phyloP scores from a whole-genome alignment of 257 asterid genomes.

The Schizonepeta tenuifolia region DNA sequence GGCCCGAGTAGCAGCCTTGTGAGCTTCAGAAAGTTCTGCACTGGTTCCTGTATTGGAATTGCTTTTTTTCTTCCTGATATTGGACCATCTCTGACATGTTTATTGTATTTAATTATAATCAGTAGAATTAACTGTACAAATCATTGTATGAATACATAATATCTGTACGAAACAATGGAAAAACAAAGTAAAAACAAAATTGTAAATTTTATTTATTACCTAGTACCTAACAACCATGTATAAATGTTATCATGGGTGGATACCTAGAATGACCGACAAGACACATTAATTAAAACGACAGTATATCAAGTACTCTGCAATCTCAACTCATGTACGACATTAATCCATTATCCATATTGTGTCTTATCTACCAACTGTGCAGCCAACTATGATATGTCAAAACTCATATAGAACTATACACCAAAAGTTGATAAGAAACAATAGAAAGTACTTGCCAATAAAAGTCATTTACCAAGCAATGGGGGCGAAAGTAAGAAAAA shows the following conservation, averaged over 20 bases:
- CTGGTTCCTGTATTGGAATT: constrained; percentile 43
- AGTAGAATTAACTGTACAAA: constrained; percentile 13
- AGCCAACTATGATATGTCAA: neutral
- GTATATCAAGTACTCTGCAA: neutral
- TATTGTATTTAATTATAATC: constrained; percentile 16
- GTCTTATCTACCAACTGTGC: neutral
- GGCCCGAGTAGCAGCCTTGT: constrained; percentile 68
- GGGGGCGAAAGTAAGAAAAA: neutral
- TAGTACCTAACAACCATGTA: constrained; percentile 17
- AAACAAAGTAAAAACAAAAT: constrained; percentile 45
- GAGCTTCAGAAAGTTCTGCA: constrained; percentile 62
- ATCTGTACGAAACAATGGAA: constrained; percentile 34
- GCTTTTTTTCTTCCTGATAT: constrained; percentile 58
- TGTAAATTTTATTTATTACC: constrained; percentile 37
- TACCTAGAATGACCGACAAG: constrained; percentile 7
- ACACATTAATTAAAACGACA: neutral
- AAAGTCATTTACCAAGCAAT: neutral
- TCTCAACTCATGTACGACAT: neutral
- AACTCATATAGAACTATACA: neutral
- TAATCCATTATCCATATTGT: neutral
- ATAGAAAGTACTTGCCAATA: neutral
- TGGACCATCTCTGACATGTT: constrained; percentile 74
- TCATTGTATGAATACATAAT: neutral
- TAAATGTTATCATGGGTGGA: neutral
- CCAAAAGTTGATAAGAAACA: neutral